A percentile compares a stretch with the other conserved stretches of the same genome.
phyloP scores from a whole-genome alignment of 768 basidiomycete species.

The Leucosporidium scottii region DNA sequence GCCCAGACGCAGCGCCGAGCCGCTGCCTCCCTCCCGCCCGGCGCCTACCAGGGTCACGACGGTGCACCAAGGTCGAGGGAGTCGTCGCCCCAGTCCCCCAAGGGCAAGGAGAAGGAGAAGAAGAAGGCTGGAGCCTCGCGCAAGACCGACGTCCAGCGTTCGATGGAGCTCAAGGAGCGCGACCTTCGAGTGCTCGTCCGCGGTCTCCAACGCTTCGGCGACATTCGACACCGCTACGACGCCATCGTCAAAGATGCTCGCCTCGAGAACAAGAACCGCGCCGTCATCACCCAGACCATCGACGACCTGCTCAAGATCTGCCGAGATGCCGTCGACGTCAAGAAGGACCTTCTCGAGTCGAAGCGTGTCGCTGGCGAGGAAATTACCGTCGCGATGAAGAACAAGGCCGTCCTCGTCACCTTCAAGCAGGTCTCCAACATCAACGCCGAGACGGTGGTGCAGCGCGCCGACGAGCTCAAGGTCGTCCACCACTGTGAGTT shows the following conservation, averaged over 20 bases:
- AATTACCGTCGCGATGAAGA: constrained; percentile 84
- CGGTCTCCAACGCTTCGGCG: constrained; percentile 95
- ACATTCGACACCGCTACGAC: constrained; percentile 89
- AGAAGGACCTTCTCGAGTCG: constrained; percentile 69
- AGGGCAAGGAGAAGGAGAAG: constrained; percentile 38
- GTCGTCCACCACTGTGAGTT: constrained; percentile 61
- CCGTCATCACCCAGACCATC: constrained; percentile 79
- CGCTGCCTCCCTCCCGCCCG: constrained; percentile 62
- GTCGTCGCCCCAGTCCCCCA: constrained; percentile 60
- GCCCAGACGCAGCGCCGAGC: constrained; percentile 67
- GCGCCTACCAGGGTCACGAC: constrained; percentile 77
- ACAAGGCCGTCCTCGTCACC: constrained; percentile 90
- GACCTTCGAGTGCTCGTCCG: constrained; percentile 92
- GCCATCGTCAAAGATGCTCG: constrained; percentile 83
- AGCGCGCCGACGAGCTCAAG: constrained; percentile 77
- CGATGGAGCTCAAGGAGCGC: constrained; percentile 94
- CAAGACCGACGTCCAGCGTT: constrained; percentile 86
- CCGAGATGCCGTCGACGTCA: constrained; percentile 63
- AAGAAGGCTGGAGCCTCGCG: constrained; percentile 52
- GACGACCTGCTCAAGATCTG: constrained; percentile 90
- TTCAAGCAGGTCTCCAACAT: constrained; percentile 85
- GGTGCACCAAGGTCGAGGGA: constrained; percentile 56
- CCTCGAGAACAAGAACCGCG: constrained; percentile 85
- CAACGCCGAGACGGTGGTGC: constrained; percentile 95
- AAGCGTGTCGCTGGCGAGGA: constrained; percentile 77